Evolutionary conservation across 2,329 filamentous ascomycete genomes (phyloP).

Genomic region (Colletotrichum salicis): DNA sequence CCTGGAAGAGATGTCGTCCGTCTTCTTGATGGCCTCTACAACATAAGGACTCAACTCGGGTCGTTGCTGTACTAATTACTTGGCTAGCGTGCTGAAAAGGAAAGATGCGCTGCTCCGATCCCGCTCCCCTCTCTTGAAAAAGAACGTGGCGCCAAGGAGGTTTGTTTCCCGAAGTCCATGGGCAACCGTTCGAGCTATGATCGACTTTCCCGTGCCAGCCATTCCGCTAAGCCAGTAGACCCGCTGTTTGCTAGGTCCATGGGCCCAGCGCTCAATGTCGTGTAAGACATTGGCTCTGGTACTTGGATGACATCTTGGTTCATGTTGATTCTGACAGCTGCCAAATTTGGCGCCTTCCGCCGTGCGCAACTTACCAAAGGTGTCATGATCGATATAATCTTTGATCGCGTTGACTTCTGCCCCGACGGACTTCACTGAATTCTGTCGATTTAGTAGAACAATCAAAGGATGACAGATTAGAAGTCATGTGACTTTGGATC

Average conservation of each 20-base stretch:
- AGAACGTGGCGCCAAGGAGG: slow-evolving; percentile 50
- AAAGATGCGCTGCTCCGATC: slow-evolving; percentile 46
- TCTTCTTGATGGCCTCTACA: background rate
- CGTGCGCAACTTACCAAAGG: background rate
- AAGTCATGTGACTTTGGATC: background rate
- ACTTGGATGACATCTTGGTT: slow-evolving; percentile 3
- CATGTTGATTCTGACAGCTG: background rate
- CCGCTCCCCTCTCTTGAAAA: slow-evolving; percentile 52
- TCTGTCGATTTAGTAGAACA: no score
- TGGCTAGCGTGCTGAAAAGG: slow-evolving; percentile 52
- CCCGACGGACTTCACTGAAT: background rate
- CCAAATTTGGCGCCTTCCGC: background rate
- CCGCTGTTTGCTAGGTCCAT: background rate
- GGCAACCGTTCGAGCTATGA: slow-evolving; percentile 33
- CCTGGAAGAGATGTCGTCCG: background rate
- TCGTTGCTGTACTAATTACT: slow-evolving; percentile 42
- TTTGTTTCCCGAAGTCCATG: background rate
- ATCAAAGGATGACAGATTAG: background rate
- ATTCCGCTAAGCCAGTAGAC: slow-evolving; percentile 11
- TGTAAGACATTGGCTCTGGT: background rate
- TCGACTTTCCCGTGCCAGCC: slow-evolving; percentile 40
- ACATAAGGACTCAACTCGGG: slow-evolving; percentile 40
- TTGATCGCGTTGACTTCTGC: background rate
- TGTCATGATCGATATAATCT: background rate
- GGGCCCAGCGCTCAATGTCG: background rate